These are phyloP conservation scores for Boletus tylopilopsis DNA, from an alignment of 768 basidiomycete genomes.

Conservation along the genomic window DNA sequence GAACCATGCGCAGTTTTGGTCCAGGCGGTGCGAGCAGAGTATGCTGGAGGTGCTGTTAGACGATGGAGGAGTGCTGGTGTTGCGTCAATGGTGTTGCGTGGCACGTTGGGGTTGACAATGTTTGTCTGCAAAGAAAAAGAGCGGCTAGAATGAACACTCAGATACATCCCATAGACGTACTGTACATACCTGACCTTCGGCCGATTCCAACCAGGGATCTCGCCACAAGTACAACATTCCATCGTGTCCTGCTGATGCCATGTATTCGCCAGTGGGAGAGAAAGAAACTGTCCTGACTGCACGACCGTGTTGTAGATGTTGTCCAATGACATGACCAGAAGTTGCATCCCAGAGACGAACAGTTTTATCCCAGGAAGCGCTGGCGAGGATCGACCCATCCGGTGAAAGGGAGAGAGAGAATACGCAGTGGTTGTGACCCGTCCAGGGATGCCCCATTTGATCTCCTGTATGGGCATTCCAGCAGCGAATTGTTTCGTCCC, in stretches of 20 bases:
- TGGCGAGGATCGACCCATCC: neutral
- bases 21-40: too few species aligned
- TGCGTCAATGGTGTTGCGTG: too few species aligned
- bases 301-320: neutral
- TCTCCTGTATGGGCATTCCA: constrained; percentile 5
- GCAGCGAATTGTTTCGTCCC: constrained; percentile 4
- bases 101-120: too few species aligned
- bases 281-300: neutral
- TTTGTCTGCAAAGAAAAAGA: too few species aligned
- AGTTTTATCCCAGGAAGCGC: neutral
- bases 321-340: neutral
- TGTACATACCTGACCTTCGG: neutral
- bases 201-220: neutral
- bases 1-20: too few species aligned
- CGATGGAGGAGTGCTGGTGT: too few species aligned
- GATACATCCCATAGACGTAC: neutral
- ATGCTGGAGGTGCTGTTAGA: too few species aligned
- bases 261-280: neutral
- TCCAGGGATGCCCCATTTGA: neutral
- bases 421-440: neutral
- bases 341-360: neutral
- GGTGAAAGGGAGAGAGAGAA: neutral
- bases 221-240: neutral
- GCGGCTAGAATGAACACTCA: neutral
- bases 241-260: neutral